Base-by-base conservation (phyloP, 2,329 filamentous ascomycete genomes). In the Paraphaeosphaeria minitans region DNA sequence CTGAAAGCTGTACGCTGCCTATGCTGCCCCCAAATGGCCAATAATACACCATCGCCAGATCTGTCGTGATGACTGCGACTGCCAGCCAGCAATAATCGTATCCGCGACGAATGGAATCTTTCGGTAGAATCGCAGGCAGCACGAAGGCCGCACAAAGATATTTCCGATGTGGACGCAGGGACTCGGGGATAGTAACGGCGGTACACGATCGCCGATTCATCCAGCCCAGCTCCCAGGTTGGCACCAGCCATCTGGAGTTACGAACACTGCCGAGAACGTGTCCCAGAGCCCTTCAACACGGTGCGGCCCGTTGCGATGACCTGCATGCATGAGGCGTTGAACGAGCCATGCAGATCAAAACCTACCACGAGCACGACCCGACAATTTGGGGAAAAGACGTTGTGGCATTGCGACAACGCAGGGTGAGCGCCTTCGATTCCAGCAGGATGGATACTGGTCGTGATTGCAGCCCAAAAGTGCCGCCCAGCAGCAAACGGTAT, bases 171-270 rank as follows among this genome's bases (percentile, higher is more conserved):
- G 12, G 3, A 27, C 14, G 27, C 41, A 22, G 19, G 39, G 24
- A 48, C 27, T 16, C n/a, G 45, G 45, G 8, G 7, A 48, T 21
- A 16, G 3, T 4, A 19, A 33, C 46, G 14, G 27, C 46, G 27
- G 45, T 48, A 33, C 45, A 48, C 45, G 14, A 48, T 48, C 45
- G 45, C 45, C 45, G 24, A 48, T 48, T 46, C 27, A 33, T 27
- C 7, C 24, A 31, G 29, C 46, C 16, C n/a, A 19, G 19, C 5
- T 29, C 46, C 24, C 24, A 27, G 24, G 24, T 27, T 27, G 24
- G 24, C 24, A 27, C 24, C 24, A 27, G 24, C 24, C 24, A 27
- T 27, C 24, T 27, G 24, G 6, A 27, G 24, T 27, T 27, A 27
- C 24, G 24, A 22, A 46, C 14, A 16, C 19, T 33, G 27, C 24